Percentiles rank a stretch among this genome's conserved stretches.
phyloP scores from a whole-genome alignment of 2,329 filamentous ascomycete species.

The Phoma herbarum region DNA sequence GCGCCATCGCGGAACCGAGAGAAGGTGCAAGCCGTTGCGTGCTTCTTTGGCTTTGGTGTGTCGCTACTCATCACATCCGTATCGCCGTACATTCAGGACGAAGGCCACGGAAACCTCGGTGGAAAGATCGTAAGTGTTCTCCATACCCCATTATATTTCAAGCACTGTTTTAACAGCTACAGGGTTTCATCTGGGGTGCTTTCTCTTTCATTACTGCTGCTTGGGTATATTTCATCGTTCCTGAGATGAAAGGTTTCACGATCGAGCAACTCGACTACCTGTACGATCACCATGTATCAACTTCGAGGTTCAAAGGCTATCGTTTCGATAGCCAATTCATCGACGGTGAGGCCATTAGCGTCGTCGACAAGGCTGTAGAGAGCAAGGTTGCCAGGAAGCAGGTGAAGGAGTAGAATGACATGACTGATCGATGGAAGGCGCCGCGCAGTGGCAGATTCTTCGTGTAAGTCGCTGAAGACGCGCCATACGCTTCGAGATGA shows the following conservation, averaged over 20 bases:
- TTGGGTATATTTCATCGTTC: slow-evolving; percentile 3
- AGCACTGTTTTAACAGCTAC: too few species aligned
- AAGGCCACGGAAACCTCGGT: not conserved
- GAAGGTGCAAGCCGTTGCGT: slow-evolving; percentile 1
- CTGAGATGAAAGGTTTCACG: slow-evolving; percentile 1
- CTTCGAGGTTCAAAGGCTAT: not conserved
- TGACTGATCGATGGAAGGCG: too few species aligned
- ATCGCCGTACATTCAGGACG: not conserved
- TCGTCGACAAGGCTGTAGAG: not conserved
- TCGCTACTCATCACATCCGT: slow-evolving; percentile 1
- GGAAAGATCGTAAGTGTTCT: not conserved
- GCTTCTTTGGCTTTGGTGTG: slow-evolving; percentile 1
- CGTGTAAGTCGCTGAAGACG: too few species aligned
- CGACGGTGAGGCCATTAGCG: not conserved
- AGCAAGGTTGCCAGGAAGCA: not conserved
- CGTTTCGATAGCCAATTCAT: not conserved
- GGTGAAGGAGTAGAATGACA: not conserved
- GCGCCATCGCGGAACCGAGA: not conserved
- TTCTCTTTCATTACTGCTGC: slow-evolving; percentile 4
- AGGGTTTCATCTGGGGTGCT: not conserved
- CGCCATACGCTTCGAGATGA: too few species aligned
- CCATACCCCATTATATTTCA: too few species aligned
- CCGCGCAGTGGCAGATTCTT: too few species aligned
- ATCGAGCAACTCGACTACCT: slow-evolving; percentile 1
- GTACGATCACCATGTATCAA: not conserved